phyloP scores from a whole-genome alignment of 2,329 filamentous ascomycete species.

The Emydomyces testavorans region DNA sequence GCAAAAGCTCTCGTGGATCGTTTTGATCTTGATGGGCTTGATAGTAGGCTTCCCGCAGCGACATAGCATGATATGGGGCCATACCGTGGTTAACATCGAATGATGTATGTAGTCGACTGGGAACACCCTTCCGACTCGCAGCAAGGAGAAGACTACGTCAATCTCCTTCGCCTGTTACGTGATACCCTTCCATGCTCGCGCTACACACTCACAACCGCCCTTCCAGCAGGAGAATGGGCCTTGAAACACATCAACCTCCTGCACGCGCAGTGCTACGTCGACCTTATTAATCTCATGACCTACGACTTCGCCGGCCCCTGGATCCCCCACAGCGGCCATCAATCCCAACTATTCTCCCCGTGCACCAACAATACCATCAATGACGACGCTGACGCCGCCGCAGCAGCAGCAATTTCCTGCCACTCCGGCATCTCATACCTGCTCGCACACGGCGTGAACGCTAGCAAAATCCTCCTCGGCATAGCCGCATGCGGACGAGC shows the following conservation, averaged over 20 bases:
- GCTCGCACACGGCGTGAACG: constrained; percentile 52
- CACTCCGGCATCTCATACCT: constrained; percentile 56
- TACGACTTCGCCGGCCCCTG: constrained; percentile 70
- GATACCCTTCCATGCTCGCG: constrained; percentile 55
- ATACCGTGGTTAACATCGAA: background rate
- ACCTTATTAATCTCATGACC: constrained; percentile 66
- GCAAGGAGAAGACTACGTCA: constrained; percentile 59
- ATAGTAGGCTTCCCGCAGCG: constrained; percentile 60
- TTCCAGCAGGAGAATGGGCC: constrained; percentile 56
- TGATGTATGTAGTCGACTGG: constrained; percentile 55
- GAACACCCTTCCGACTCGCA: constrained; percentile 57
- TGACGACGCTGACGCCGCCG: too few species aligned
- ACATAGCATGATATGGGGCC: too few species aligned
- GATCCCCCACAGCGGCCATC: constrained; percentile 57
- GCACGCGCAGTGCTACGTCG: constrained; percentile 53
- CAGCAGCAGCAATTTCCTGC: constrained; percentile 49
- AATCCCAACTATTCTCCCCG: constrained; percentile 60
- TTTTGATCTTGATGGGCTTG: constrained; percentile 62
- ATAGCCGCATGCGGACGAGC: constrained; percentile 65
- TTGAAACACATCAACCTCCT: constrained; percentile 58
- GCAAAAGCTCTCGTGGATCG: constrained; percentile 56
- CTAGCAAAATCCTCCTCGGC: constrained; percentile 62
- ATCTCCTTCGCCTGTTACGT: constrained; percentile 55
- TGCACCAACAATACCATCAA: too few species aligned
- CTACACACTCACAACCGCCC: constrained; percentile 59